Conservation (phyloP, 2,329 filamentous ascomycete genomes). For the Colletotrichum godetiae region DNA sequence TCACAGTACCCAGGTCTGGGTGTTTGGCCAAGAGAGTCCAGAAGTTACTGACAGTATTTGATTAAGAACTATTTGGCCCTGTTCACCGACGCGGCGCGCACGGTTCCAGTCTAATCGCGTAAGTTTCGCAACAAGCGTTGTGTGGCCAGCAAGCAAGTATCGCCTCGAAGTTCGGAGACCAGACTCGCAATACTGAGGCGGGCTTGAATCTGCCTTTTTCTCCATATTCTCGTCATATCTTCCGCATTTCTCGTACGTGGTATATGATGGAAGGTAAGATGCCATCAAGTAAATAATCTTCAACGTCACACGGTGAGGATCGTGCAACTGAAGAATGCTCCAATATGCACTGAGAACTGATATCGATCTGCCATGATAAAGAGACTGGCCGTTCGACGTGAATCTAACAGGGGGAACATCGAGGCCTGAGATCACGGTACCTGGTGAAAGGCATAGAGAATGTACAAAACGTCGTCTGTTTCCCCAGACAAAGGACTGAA, state of each 20-base stretch:
- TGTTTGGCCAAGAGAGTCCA: neutral
- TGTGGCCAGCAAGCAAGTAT: too few species aligned
- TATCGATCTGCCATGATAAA: neutral
- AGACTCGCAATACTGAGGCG: neutral
- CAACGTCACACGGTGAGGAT: neutral
- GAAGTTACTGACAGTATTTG: neutral
- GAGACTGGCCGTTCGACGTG: neutral
- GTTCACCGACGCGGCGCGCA: neutral
- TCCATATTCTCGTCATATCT: neutral
- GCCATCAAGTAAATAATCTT: neutral
- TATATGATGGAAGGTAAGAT: neutral
- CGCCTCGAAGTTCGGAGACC: neutral
- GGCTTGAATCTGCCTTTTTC: neutral
- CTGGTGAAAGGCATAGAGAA: neutral
- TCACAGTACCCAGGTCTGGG: neutral
- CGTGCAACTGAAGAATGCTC: neutral
- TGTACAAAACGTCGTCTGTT: neutral
- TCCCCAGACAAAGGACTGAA: neutral
- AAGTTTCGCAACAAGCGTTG: too few species aligned
- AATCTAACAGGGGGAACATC: neutral
- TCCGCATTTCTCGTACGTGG: neutral
- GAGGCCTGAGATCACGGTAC: neutral
- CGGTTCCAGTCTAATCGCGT: neutral
- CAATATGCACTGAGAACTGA: neutral
- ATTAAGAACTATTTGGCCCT: fast-evolving